Conservation (phyloP, 148 eudicot genomes). For the Camellia granthamiana region DNA sequence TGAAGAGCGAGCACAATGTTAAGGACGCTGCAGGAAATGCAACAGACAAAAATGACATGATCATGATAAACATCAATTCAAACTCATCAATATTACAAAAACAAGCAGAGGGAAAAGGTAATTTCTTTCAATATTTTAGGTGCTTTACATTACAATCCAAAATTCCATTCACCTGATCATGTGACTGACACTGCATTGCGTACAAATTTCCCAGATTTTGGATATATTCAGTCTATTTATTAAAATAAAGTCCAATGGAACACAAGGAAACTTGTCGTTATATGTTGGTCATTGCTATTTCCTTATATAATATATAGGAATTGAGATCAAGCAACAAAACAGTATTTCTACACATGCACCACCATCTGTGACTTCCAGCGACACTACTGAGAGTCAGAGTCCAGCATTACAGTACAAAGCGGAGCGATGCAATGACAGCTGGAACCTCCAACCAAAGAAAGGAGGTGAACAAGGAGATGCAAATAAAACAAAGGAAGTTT, state of each 20-base stretch:
- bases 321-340: conserved; percentile 19
- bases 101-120: conserved; percentile 30
- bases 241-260: neutral
- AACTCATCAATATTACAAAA: conserved; percentile 20
- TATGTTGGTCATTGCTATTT: neutral
- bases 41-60: conserved; percentile 2
- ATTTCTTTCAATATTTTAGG: neutral
- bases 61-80: conserved; percentile 15
- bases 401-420: conserved; percentile 20
- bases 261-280: neutral
- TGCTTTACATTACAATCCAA: too few relatives aligned
- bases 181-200: too few relatives aligned
- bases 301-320: neutral
- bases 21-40: conserved; percentile 21
- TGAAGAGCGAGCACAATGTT: conserved; percentile 35
- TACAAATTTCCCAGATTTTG: too few relatives aligned
- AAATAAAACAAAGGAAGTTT: conserved; percentile 21
- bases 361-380: conserved; percentile 32
- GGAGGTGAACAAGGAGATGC: conserved; percentile 9
- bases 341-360: conserved; percentile 30
- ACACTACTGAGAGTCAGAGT: conserved; percentile 28
- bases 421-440: conserved; percentile 21
- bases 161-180: too few relatives aligned
- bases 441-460: conserved; percentile 13
- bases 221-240: too few relatives aligned